Evolutionary conservation across 2,329 filamentous ascomycete species (phyloP).

Genomic region (Pseudocercospora ulei): DNA sequence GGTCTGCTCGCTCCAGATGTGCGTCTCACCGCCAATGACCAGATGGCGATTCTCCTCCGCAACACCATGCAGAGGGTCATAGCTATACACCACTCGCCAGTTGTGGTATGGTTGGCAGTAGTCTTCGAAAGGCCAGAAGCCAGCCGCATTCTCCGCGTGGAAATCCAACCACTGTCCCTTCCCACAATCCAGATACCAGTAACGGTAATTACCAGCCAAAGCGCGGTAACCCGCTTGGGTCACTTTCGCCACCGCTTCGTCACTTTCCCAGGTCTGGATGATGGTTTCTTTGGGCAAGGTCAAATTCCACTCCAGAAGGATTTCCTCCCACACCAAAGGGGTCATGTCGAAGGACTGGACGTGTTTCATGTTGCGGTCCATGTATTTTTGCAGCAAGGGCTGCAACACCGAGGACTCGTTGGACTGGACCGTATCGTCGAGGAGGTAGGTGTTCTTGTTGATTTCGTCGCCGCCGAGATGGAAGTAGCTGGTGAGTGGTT

Average conservation of each 20-base stretch:
- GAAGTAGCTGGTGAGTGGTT: constrained; percentile 63
- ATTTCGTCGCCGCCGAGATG: constrained; percentile 85
- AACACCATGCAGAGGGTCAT: constrained; percentile 61
- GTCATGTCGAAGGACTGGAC: constrained; percentile 53
- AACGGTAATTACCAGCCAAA: constrained; percentile 66
- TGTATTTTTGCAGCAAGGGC: constrained; percentile 67
- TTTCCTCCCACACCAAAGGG: constrained; percentile 82
- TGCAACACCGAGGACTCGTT: constrained; percentile 56
- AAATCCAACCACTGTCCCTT: constrained; percentile 71
- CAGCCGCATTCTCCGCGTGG: constrained; percentile 44
- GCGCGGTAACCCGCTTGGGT: constrained; percentile 58
- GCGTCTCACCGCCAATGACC: constrained; percentile 71
- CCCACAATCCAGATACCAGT: constrained; percentile 69
- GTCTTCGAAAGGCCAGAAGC: constrained; percentile 62
- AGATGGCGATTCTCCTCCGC: constrained; percentile 53
- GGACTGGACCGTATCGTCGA: constrained; percentile 63
- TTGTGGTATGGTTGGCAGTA: constrained; percentile 73
- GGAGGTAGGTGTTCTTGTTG: constrained; percentile 61
- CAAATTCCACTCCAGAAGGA: constrained; percentile 68
- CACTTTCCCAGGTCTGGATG: constrained; percentile 68
- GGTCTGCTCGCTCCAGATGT: constrained; percentile 70
- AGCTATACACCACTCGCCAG: constrained; percentile 72
- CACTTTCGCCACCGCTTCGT: constrained; percentile 51
- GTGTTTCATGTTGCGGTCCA: constrained; percentile 59
- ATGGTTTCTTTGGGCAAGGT: constrained; percentile 61